Conservation (phyloP, 139 green algal species). For the Marvania coccoides region DNA sequence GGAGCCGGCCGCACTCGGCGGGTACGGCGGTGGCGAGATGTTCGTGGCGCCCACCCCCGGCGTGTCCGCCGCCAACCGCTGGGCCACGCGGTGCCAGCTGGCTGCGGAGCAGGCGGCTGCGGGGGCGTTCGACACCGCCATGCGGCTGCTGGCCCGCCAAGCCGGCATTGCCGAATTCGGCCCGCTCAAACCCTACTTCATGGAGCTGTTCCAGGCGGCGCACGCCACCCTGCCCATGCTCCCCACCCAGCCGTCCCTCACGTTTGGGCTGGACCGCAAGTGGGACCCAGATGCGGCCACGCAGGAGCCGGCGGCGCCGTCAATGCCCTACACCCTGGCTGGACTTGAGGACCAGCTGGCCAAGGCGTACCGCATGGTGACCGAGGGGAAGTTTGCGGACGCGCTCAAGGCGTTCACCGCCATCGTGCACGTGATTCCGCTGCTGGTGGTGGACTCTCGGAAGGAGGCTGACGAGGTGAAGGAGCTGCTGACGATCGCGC, state of each 20-base stretch:
- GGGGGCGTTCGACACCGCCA: constrained; percentile 80
- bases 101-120: constrained; percentile 78
- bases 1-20: background rate
- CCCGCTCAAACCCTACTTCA: constrained; percentile 75
- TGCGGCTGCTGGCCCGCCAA: constrained; percentile 82
- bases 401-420: constrained; percentile 69
- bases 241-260: constrained; percentile 47
- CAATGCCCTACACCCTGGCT: constrained; percentile 66
- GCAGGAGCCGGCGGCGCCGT: constrained; percentile 55
- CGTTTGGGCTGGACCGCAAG: constrained; percentile 59
- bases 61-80: constrained; percentile 63
- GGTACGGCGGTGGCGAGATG: constrained; percentile 5
- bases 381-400: constrained; percentile 97
- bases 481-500: constrained; percentile 86
- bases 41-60: constrained; percentile 81
- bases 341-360: constrained; percentile 56
- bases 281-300: constrained; percentile 49
- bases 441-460: constrained; percentile 82
- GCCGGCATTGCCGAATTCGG: constrained; percentile 87
- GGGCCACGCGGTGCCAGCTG: constrained; percentile 72
- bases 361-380: constrained; percentile 88
- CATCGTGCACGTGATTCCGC: constrained; percentile 82
- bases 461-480: constrained; percentile 92
- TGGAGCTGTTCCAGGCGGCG: constrained; percentile 72
- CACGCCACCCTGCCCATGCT: constrained; percentile 62